Conservation (phyloP, 2,329 filamentous ascomycete genomes). For the Penicillium brasilianum region DNA sequence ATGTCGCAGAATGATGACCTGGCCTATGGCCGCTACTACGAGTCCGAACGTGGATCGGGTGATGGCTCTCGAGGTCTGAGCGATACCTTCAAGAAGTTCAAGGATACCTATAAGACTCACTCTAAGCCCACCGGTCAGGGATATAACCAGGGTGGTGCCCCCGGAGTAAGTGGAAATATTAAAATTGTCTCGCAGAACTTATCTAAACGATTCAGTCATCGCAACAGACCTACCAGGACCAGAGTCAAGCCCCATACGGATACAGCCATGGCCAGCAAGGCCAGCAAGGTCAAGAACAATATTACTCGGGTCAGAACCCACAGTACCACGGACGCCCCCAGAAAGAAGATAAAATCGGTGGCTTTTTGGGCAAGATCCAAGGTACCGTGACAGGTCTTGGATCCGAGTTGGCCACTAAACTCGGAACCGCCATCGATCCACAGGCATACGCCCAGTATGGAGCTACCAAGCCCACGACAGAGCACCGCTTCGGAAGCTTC, state of each 20-base stretch:
- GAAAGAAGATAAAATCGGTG: conserved; percentile 48
- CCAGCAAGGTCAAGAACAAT: conserved; percentile 30
- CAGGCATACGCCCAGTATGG: conserved; percentile 55
- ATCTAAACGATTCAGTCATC: neutral
- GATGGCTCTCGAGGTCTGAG: conserved; percentile 57
- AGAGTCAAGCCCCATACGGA: conserved; percentile 28
- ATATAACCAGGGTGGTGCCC: conserved; percentile 29
- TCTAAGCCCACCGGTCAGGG: conserved; percentile 28
- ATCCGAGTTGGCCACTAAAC: conserved; percentile 55
- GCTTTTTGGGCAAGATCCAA: conserved; percentile 62
- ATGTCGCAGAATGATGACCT: conserved; percentile 57
- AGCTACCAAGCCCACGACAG: conserved; percentile 42
- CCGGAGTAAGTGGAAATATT: conserved; percentile 23
- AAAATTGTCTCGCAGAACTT: neutral
- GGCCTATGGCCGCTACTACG: conserved; percentile 60
- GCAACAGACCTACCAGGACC: conserved; percentile 28
- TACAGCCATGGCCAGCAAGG: conserved; percentile 34
- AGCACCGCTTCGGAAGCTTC: conserved; percentile 67
- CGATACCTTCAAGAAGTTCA: conserved; percentile 57
- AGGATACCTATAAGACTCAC: conserved; percentile 45
- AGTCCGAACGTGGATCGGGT: conserved; percentile 38
- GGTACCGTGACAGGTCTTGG: conserved; percentile 57
- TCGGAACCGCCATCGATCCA: conserved; percentile 54
- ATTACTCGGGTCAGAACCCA: conserved; percentile 20
- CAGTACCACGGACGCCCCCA: conserved; percentile 38